Evolutionary conservation across 148 eudicot genomes (phyloP), one percentile per base, ranked within the genome.

Genomic region (Selenicereus undatus): DNA sequence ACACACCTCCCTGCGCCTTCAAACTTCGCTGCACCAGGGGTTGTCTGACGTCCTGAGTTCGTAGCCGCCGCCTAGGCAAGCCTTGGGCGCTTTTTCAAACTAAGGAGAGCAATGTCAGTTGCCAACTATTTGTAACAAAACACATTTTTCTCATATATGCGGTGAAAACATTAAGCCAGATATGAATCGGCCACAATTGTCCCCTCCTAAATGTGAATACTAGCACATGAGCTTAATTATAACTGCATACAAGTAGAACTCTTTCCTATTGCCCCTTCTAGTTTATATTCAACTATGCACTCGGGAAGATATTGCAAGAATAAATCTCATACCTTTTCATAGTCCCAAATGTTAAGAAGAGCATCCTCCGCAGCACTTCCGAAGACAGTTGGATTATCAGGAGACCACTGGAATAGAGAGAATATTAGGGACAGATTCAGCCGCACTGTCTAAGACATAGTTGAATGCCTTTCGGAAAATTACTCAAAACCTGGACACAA

Each of bases 341-440:
- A 89, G 84, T 94, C 94, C 97, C 98, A 94, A 76, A 94, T 91
- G 88, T 94, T 93, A 51, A 94, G 78, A 27, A 89, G 80, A 82
- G 97, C 95, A 84, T 94, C 98, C 90, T 94, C 98, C 21, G 98
- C 98, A 78, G 97, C 91, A 85, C 93, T 94, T 85, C 98, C 98
- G 79, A 94, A 94, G 54, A 94, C 91, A 58, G 95, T 91, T 82
- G 95, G 83, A 76, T 84, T 93, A 85, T 92, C 95, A 52, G 97
- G 98, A 77, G 92, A 94, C 98, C 97, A 94, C 98, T 94, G 91
- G 39, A 87, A 87, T 74, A 26, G 36, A 79, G 77, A 24, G 43
- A 72, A 51, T 78, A 75, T 81, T 74, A 70, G 70, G 52, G 73
- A 35, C 74, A 79, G 77, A 66, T 48, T 20, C 32, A 51, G 16